A percentile compares a stretch with the other conserved stretches of the same genome.
Evolutionary conservation across 78 protist species (phyloP).

Genomic region (Bigelowiella natans): DNA sequence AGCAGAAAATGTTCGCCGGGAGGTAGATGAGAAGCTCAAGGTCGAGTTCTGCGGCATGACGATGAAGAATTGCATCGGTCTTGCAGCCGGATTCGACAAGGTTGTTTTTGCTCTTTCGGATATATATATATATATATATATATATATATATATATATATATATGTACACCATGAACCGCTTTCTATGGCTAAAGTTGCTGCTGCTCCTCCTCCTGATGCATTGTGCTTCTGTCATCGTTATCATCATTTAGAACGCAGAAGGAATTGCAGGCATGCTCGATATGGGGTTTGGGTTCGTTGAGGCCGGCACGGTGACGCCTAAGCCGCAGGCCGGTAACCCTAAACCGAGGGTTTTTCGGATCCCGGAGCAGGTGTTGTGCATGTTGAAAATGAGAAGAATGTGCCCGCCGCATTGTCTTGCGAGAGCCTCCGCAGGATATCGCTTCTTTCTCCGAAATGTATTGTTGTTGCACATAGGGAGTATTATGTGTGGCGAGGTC

Average conservation of each 20-base stretch:
- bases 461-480: too few relatives aligned
- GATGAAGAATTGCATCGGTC: constrained; percentile 42
- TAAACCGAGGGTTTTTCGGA: constrained; percentile 64
- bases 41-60: neutral
- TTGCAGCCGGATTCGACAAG: constrained; percentile 75
- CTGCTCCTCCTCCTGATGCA: too few relatives aligned
- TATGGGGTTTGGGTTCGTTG: constrained; percentile 65
- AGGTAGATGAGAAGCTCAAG: too few relatives aligned
- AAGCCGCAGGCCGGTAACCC: constrained; percentile 65
- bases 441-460: too few relatives aligned
- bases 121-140: too few relatives aligned
- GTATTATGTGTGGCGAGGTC: too few relatives aligned
- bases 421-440: too few relatives aligned
- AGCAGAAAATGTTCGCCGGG: neutral
- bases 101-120: too few relatives aligned
- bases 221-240: constrained; percentile 6
- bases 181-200: neutral
- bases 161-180: too few relatives aligned
- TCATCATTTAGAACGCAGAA: constrained; percentile 24
- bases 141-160: neutral
- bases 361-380: neutral
- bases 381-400: too few relatives aligned
- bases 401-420: too few relatives aligned
- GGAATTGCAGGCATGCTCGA: constrained; percentile 12
- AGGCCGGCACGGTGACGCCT: constrained; percentile 67